phyloP scores from a whole-genome alignment of 257 asterid genomes.

The Salvia rosmarinus region DNA sequence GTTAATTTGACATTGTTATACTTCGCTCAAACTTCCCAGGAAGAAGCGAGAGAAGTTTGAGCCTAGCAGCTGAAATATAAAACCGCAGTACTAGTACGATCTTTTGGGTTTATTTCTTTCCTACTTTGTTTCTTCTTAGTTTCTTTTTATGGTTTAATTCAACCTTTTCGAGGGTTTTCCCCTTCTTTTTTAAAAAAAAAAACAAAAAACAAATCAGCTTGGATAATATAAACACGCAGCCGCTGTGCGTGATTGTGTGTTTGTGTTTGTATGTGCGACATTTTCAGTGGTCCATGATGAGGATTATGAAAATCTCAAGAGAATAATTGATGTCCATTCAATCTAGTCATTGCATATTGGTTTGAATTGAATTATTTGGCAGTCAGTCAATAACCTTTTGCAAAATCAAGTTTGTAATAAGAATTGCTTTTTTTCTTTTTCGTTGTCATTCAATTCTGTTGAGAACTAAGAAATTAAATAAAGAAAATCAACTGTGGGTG shows the following conservation, averaged over 20 bases:
- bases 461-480: background rate
- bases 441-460: background rate
- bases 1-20: constrained; percentile 37
- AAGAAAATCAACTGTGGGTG: background rate
- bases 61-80: constrained; percentile 6
- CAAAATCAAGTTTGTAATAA: background rate
- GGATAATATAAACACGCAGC: background rate
- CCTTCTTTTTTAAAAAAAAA: too few species aligned
- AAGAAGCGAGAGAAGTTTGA: constrained; percentile 24
- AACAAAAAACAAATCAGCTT: background rate
- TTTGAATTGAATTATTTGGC: constrained; percentile 11
- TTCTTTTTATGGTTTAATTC: background rate
- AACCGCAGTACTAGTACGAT: constrained; percentile 22
- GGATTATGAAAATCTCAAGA: constrained; percentile 1
- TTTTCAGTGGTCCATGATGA: constrained; percentile 2
- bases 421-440: background rate
- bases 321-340: constrained; percentile 14
- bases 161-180: too few species aligned
- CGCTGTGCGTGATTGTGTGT: background rate
- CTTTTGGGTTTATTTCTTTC: constrained; percentile 9
- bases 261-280: background rate
- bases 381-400: background rate
- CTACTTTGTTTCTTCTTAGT: background rate
- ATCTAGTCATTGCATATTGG: background rate
- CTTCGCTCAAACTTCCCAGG: constrained; percentile 36